A percentile compares a stretch with the other conserved stretches of the same genome.
phyloP scores from a whole-genome alignment of 176 grass and related monocot genomes.

The Stipa capillata region DNA sequence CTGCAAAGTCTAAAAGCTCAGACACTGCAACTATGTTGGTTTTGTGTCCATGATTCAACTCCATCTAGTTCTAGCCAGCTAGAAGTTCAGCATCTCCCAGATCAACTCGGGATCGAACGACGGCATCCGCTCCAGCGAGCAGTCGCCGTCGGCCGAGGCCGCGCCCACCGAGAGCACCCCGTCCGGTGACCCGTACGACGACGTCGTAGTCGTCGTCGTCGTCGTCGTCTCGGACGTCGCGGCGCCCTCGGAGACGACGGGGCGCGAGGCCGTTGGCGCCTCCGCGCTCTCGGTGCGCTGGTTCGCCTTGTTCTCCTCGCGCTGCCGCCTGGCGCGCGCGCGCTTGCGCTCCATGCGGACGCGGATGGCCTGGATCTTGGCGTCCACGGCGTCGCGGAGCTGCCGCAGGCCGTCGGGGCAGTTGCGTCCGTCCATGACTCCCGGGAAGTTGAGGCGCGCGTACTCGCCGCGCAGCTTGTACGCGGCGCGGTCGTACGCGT shows the following conservation, averaged over 20 bases:
- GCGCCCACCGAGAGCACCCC: conserved; percentile 5
- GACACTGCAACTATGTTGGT: background rate
- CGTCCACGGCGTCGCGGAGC: conserved; percentile 51
- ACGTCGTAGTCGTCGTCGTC: background rate
- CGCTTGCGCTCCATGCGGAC: conserved; percentile 61
- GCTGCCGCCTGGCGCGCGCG: conserved; percentile 25
- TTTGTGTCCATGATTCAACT: background rate
- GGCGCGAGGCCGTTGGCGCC: background rate
- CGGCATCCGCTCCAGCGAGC: conserved; percentile 57
- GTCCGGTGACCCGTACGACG: conserved; percentile 28
- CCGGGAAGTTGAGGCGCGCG: conserved; percentile 97
- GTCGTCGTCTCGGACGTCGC: conserved; percentile 1
- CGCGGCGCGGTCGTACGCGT: conserved; percentile 89
- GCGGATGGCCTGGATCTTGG: conserved; percentile 93
- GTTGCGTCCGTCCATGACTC: conserved; percentile 33
- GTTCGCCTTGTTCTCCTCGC: background rate
- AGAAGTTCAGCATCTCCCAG: conserved; percentile 72
- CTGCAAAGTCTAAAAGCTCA: conserved; percentile 12
- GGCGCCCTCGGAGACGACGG: conserved; percentile 13
- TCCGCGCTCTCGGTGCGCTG: background rate
- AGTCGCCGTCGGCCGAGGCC: conserved; percentile 26
- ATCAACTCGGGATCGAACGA: conserved; percentile 89
- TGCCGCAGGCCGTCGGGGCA: conserved; percentile 44
- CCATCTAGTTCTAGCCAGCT: conserved; percentile 15
- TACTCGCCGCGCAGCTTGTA: conserved; percentile 84